These are phyloP conservation scores for Kodamaea hsintzibuensis DNA, from an alignment of 805 yeast genomes.

Conservation along the genomic window DNA sequence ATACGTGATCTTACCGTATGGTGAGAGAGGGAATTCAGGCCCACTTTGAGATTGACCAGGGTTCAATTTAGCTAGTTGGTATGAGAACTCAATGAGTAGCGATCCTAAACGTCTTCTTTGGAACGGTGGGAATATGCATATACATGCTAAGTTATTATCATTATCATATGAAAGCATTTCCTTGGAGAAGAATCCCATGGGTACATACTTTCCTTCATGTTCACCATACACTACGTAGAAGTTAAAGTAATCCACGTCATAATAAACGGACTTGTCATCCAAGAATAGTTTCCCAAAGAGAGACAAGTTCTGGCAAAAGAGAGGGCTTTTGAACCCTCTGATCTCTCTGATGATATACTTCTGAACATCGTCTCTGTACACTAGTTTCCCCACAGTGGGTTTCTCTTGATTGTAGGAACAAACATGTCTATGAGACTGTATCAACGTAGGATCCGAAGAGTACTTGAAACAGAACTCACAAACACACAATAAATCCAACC, in stretches of 20 bases:
- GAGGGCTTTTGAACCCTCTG: slow-evolving; percentile 59
- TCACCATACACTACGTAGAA: slow-evolving; percentile 71
- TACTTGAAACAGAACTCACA: slow-evolving; percentile 89
- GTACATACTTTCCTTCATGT: slow-evolving; percentile 36
- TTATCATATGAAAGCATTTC: slow-evolving; percentile 78
- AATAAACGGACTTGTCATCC: slow-evolving; percentile 87
- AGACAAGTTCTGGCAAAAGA: slow-evolving; percentile 81
- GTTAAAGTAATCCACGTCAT: slow-evolving; percentile 74
- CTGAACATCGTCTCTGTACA: slow-evolving; percentile 59
- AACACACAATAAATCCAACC: slow-evolving; percentile 66
- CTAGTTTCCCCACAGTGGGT: slow-evolving; percentile 61
- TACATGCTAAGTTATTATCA: slow-evolving; percentile 83
- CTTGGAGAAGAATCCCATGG: slow-evolving; percentile 92
- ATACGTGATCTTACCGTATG: slow-evolving; percentile 75
- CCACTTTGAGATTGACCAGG: slow-evolving; percentile 70
- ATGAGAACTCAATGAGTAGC: slow-evolving; percentile 78
- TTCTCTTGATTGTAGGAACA: slow-evolving; percentile 41
- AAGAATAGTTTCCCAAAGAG: slow-evolving; percentile 85
- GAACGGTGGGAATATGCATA: slow-evolving; percentile 88
- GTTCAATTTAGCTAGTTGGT: slow-evolving; percentile 58
- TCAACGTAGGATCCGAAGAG: slow-evolving; percentile 46
- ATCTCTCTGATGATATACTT: slow-evolving; percentile 58
- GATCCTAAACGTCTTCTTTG: slow-evolving; percentile 80
- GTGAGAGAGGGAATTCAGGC: slow-evolving; percentile 89
- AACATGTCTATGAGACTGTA: slow-evolving; percentile 49